A percentile compares a stretch with the other conserved stretches of the same genome.
These are phyloP conservation scores for Geotrichum reessii DNA, from an alignment of 1,139 yeast species.

Conservation along the genomic window DNA sequence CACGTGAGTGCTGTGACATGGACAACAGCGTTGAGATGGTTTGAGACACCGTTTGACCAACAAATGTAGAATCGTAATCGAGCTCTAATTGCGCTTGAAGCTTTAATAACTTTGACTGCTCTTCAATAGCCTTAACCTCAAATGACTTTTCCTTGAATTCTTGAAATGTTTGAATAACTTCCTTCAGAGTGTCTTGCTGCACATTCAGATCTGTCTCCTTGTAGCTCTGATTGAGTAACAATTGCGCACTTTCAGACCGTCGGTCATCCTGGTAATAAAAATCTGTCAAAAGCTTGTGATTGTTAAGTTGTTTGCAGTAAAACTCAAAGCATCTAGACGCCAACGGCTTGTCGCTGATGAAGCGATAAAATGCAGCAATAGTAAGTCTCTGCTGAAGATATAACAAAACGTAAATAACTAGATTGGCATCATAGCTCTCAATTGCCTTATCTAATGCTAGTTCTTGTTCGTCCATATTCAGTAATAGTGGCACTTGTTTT, in stretches of 20 bases:
- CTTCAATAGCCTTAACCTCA: conserved; percentile 39
- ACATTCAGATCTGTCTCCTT: conserved; percentile 17
- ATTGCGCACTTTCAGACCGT: conserved; percentile 42
- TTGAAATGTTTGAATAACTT: conserved; percentile 27
- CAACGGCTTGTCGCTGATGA: conserved; percentile 44
- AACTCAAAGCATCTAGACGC: conserved; percentile 44
- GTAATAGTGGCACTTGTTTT: conserved; percentile 56
- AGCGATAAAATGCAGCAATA: conserved; percentile 50
- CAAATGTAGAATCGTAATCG: conserved; percentile 53
- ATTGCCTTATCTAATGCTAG: conserved; percentile 66
- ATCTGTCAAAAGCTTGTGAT: conserved; percentile 41
- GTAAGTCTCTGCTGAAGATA: conserved; percentile 46
- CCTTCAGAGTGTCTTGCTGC: conserved; percentile 27
- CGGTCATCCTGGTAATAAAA: conserved; percentile 59
- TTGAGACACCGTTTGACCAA: conserved; percentile 48
- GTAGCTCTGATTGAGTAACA: conserved; percentile 36
- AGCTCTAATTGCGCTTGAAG: conserved; percentile 50
- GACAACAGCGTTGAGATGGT: conserved; percentile 52
- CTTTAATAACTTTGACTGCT: conserved; percentile 48
- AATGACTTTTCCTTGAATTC: conserved; percentile 30
- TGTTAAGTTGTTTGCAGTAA: conserved; percentile 34
- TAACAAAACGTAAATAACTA: conserved; percentile 56
- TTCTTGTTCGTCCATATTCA: conserved; percentile 68
- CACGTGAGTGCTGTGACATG: conserved; percentile 55
- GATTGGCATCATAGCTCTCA: conserved; percentile 59